Evolutionary conservation across 1,284 basidiomycete genomes (phyloP).

Genomic region (Ganoderma leucocontextum): DNA sequence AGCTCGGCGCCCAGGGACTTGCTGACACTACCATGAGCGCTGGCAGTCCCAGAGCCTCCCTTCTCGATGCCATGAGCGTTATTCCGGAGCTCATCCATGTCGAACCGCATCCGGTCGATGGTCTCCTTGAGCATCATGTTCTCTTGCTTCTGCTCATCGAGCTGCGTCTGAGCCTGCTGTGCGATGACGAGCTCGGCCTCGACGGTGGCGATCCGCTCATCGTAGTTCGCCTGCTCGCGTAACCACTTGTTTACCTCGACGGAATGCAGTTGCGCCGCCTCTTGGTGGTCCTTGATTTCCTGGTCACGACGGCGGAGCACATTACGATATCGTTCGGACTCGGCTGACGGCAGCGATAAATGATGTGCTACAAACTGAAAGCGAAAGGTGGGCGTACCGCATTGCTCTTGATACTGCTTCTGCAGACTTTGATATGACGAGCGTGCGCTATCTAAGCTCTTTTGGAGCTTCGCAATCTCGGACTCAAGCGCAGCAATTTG

Average conservation of each 20-base stretch:
- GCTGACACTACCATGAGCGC: slow-evolving; percentile 69
- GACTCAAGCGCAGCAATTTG: slow-evolving; percentile 78
- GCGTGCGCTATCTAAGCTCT: slow-evolving; percentile 74
- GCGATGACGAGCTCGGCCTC: slow-evolving; percentile 74
- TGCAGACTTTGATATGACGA: slow-evolving; percentile 77
- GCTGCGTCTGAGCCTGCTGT: slow-evolving; percentile 71
- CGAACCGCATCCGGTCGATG: slow-evolving; percentile 89
- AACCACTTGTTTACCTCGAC: slow-evolving; percentile 68
- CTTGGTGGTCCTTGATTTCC: slow-evolving; percentile 70
- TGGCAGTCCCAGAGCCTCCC: slow-evolving; percentile 48
- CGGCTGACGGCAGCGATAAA: slow-evolving; percentile 51
- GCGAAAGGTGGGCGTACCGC: slow-evolving; percentile 56
- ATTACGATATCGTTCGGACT: slow-evolving; percentile 81
- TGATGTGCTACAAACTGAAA: background rate
- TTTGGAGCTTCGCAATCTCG: slow-evolving; percentile 79
- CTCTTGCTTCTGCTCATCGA: slow-evolving; percentile 92
- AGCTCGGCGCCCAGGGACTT: slow-evolving; percentile 87
- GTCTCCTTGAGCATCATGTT: slow-evolving; percentile 92
- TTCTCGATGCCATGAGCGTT: slow-evolving; percentile 49
- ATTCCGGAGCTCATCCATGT: slow-evolving; percentile 87
- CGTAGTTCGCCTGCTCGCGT: slow-evolving; percentile 73
- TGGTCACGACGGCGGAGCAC: slow-evolving; percentile 77
- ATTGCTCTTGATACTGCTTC: slow-evolving; percentile 88
- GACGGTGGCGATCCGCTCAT: slow-evolving; percentile 69
- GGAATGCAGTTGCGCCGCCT: slow-evolving; percentile 63